Conservation (phyloP, 2,329 filamentous ascomycete genomes). For the Elsinoe batatas region DNA sequence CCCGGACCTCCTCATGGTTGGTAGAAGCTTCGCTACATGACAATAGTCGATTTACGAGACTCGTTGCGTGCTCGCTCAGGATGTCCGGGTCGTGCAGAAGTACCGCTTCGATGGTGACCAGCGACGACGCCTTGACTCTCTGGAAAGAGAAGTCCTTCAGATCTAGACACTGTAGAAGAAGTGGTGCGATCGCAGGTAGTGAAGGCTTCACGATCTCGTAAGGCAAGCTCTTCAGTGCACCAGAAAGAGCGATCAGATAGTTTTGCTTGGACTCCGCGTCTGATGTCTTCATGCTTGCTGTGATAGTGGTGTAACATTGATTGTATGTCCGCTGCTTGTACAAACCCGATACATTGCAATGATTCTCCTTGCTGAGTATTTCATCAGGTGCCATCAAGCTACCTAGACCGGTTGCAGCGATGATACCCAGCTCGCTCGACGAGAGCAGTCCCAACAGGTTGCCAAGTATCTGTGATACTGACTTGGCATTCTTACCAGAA, state of each 20-base stretch:
- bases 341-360: slow-evolving; percentile 51
- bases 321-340: slow-evolving; percentile 56
- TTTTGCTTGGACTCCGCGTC: slow-evolving; percentile 43
- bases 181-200: slow-evolving; percentile 46
- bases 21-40: slow-evolving; percentile 17
- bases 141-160: slow-evolving; percentile 32
- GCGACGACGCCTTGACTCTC: slow-evolving; percentile 49
- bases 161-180: slow-evolving; percentile 55
- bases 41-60: slow-evolving; percentile 47
- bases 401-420: slow-evolving; percentile 46
- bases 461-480: slow-evolving; percentile 34
- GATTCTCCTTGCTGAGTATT: slow-evolving; percentile 50
- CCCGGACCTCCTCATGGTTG: slow-evolving; percentile 35
- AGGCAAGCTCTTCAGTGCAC: slow-evolving; percentile 50
- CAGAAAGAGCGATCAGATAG: slow-evolving; percentile 54
- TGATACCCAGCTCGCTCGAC: slow-evolving; percentile 37
- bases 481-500: slow-evolving; percentile 39
- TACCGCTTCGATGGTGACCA: slow-evolving; percentile 49
- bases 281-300: slow-evolving; percentile 41
- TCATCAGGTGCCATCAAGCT: slow-evolving; percentile 52
- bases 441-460: slow-evolving; percentile 42
- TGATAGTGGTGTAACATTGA: slow-evolving; percentile 48
- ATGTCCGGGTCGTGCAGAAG: slow-evolving; percentile 46
- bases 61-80: slow-evolving; percentile 47
- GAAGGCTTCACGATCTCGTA: slow-evolving; percentile 51